Percentiles rank a stretch among this genome's conserved stretches.
These are phyloP conservation scores for Macrophomina phaseolina DNA, from an alignment of 2,329 filamentous ascomycete genomes.

Conservation along the genomic window DNA sequence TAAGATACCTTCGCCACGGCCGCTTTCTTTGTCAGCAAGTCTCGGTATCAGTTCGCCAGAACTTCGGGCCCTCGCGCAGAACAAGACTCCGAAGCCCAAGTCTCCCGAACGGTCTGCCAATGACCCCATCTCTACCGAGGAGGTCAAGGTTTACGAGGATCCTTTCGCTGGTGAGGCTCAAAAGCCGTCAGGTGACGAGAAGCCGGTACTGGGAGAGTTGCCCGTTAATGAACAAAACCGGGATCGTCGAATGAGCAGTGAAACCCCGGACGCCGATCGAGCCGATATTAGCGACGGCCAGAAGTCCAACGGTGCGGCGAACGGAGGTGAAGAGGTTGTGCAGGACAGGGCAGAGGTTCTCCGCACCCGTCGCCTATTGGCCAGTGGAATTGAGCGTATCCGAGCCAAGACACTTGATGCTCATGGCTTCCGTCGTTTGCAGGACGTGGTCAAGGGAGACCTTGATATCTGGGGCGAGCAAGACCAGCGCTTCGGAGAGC, in stretches of 20 bases:
- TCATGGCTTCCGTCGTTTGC: slow-evolving; percentile 79
- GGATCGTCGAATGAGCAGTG: slow-evolving; percentile 41
- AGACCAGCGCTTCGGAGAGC: slow-evolving; percentile 71
- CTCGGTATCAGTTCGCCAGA: slow-evolving; percentile 7
- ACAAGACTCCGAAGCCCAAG: slow-evolving; percentile 35
- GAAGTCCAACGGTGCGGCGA: slow-evolving; percentile 24
- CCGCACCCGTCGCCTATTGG: slow-evolving; percentile 64
- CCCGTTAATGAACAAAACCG: slow-evolving; percentile 55
- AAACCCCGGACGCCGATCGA: slow-evolving; percentile 38
- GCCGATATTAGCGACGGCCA: slow-evolving; percentile 31
- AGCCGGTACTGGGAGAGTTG: slow-evolving; percentile 57
- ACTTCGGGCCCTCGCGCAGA: slow-evolving; percentile 33
- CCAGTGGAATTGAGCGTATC: slow-evolving; percentile 77
- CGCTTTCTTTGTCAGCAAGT: slow-evolving; percentile 8
- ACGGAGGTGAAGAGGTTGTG: slow-evolving; percentile 36
- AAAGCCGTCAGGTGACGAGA: slow-evolving; percentile 34
- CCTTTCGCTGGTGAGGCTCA: slow-evolving; percentile 51
- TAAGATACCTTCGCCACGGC: slow-evolving; percentile 31
- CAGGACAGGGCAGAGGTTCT: slow-evolving; percentile 50
- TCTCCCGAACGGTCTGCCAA: slow-evolving; percentile 16
- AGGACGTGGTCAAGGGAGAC: slow-evolving; percentile 73
- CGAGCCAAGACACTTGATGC: slow-evolving; percentile 75
- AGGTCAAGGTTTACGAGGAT: slow-evolving; percentile 61
- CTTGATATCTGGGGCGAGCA: slow-evolving; percentile 68
- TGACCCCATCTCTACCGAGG: slow-evolving; percentile 35